Evolutionary conservation across 2,329 filamentous ascomycete genomes (phyloP).

Genomic region (Cordyceps pruinosa): DNA sequence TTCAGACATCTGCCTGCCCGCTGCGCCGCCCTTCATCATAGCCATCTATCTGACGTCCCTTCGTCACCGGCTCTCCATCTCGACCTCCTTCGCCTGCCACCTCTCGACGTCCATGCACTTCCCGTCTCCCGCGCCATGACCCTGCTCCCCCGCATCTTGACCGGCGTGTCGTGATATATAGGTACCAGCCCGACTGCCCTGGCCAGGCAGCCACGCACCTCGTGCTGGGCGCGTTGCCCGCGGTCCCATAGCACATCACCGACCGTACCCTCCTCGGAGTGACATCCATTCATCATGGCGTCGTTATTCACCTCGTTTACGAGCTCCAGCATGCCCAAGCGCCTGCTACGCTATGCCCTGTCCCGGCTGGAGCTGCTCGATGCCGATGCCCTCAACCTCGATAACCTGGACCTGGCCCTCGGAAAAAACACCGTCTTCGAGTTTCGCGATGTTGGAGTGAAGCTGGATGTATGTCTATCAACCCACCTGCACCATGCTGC

Average conservation of each 20-base stretch:
- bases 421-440: constrained; percentile 79
- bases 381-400: constrained; percentile 76
- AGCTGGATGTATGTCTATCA: constrained; percentile 55
- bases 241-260: neutral
- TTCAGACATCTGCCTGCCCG: neutral
- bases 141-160: constrained; percentile 11
- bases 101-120: neutral
- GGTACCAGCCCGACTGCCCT: neutral
- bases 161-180: constrained; percentile 5
- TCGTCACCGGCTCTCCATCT: neutral
- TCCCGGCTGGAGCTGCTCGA: constrained; percentile 81
- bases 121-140: constrained; percentile 1
- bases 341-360: constrained; percentile 78
- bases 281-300: constrained; percentile 47
- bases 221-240: neutral
- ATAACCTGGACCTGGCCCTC: constrained; percentile 75
- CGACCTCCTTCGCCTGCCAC: neutral
- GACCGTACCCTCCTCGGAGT: neutral
- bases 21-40: neutral
- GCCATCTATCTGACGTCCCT: neutral
- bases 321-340: constrained; percentile 75
- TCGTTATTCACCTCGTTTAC: constrained; percentile 61
- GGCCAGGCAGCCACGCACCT: neutral
- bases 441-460: constrained; percentile 77
- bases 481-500: neutral